Conservation (phyloP, 192 early-diverging fungal genomes). For the Cetraspora pellucida region DNA sequence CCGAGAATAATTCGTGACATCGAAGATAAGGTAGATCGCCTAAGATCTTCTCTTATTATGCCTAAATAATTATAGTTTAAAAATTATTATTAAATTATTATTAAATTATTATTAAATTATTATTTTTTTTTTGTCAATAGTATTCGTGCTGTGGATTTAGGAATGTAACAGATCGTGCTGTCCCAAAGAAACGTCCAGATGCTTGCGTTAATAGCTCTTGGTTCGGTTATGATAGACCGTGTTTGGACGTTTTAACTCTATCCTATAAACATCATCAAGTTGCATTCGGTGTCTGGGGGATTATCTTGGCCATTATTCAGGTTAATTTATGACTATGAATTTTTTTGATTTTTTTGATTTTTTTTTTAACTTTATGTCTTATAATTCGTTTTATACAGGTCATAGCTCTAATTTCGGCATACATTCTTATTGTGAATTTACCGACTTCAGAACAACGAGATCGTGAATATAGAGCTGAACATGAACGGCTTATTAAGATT, state of each 20-base stretch:
- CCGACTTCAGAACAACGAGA: not conserved
- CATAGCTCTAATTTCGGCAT: not conserved
- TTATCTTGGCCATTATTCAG: conserved; percentile 10
- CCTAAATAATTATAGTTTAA: not conserved
- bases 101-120: not conserved
- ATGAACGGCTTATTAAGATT: not conserved
- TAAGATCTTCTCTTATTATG: not conserved
- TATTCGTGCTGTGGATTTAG: conserved; percentile 55
- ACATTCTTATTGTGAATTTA: not conserved
- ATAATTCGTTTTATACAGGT: not conserved
- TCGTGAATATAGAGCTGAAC: conserved; percentile 6
- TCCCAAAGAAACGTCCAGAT: conserved; percentile 32
- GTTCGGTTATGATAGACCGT: conserved; percentile 32
- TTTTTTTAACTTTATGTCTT: not conserved
- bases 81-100: not conserved
- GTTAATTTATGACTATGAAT: not conserved
- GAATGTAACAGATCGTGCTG: conserved; percentile 41
- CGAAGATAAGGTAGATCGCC: conserved; percentile 1
- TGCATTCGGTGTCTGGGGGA: not conserved
- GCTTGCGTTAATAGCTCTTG: conserved; percentile 32
- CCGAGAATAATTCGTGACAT: conserved; percentile 22
- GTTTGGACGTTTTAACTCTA: conserved; percentile 9
- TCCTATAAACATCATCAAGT: conserved; percentile 28
- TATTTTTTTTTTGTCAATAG: not conserved
- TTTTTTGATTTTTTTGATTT: not conserved